Base-by-base conservation (phyloP, 495 filamentous ascomycete species). In the Trypethelium eluteriae region DNA sequence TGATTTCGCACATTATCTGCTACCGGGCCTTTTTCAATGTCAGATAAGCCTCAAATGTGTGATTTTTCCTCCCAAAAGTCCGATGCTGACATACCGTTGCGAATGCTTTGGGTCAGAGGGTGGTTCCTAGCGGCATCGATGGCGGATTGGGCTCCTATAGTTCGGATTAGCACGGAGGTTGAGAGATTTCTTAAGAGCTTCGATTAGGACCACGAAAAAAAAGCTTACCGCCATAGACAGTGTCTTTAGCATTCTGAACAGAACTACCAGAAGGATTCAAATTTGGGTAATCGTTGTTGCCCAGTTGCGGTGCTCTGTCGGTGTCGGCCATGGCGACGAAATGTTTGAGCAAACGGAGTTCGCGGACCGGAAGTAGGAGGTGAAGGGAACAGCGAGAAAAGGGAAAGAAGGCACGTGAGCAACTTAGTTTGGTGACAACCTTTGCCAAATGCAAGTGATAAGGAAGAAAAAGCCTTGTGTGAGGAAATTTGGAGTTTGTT, bases 1-100 rank as follows among this genome's bases (percentile, higher is more conserved):
- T 95, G 84, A 69, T 87, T 81, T 76, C 88, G 89, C 76, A 91
- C 83, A 71, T 85, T 89, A 76, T 92, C 84, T 65, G 88, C 89
- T 62, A 94, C 79, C 39, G 91, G 89, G 65, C 88, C 91, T 92
- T 71, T 53, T 62, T 62, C 25, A 59, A 35, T 36, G 53, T 59
- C 53, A 59, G 49, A 59, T 62, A 59, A 59, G 53, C 53, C 14
- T n/a, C 32, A 59, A n/a, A 11, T 14, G 3, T 4, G 41, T 70
- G 38, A 70, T 64, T 63, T 38, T 6, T 59, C 53, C 14, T 36
- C 25, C 32, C 32, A 16, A 35, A n/a, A 47, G 25, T 25, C 38
- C 32, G 39, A 25, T 50, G 41, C 53, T 68, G 47, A 39, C n/a
- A 61, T 68, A 65, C 65, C 62, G 67, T 62, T 57, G 67, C 64